Evolutionary conservation across 495 filamentous ascomycete species (phyloP).

Genomic region (Pseudomonodictys pantanalensis): DNA sequence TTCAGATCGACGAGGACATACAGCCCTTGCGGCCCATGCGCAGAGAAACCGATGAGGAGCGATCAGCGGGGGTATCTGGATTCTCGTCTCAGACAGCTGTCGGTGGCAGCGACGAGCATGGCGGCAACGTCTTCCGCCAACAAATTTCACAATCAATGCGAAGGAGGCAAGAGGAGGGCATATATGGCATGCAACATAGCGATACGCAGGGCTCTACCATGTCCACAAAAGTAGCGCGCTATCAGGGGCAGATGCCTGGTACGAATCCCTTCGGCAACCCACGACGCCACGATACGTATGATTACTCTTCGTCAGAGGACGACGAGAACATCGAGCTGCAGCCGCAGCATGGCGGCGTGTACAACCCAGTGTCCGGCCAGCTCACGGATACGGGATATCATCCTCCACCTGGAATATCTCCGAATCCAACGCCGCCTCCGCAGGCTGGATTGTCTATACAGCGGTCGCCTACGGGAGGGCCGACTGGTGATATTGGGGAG

Average conservation of each 20-base stretch:
- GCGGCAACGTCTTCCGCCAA: constrained; percentile 36
- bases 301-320: constrained; percentile 36
- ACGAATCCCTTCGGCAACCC: constrained; percentile 20
- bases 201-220: constrained; percentile 11
- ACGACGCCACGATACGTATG: constrained; percentile 21
- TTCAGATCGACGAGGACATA: constrained; percentile 17
- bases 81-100: constrained; percentile 24
- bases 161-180: constrained; percentile 9
- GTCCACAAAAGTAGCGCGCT: constrained; percentile 15
- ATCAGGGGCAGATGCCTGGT: constrained; percentile 18
- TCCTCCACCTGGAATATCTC: constrained; percentile 7
- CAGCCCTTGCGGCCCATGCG: constrained; percentile 21
- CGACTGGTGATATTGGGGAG: constrained; percentile 15
- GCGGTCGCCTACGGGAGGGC: background rate
- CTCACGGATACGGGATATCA: constrained; percentile 29
- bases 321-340: constrained; percentile 34
- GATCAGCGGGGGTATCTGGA: constrained; percentile 10
- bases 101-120: background rate
- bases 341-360: constrained; percentile 18
- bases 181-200: background rate
- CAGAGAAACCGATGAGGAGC: constrained; percentile 25
- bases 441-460: background rate
- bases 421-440: constrained; percentile 21
- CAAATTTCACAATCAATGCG: constrained; percentile 34
- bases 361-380: constrained; percentile 23